Base-by-base conservation (phyloP, 176 grass and related monocot genomes). In the Themeda triandra region DNA sequence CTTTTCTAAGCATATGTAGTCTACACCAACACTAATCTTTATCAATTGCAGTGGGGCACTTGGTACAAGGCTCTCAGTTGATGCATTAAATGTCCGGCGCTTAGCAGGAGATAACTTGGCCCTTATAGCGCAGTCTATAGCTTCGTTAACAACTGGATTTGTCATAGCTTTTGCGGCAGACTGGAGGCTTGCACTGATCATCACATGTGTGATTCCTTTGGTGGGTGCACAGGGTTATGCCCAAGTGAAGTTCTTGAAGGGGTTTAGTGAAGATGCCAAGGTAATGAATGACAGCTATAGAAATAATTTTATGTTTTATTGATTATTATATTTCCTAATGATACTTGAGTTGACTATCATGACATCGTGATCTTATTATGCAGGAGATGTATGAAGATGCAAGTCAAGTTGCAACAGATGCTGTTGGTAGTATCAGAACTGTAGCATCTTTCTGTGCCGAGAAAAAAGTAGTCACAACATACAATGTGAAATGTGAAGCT, bases 1-100 rank as follows among this genome's bases (percentile, higher is more conserved):
- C 0, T 67, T 80, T 44, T 23, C 31, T 28, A 33, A 70, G 41
- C 33, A 58, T 58, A 45, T 65, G 56, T 58, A 14, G 32, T 88
- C 65, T 39, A 42, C 9, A 17, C 32, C 2, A 39, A 42, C 19
- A 17, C 36, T 80, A 63, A 73, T 32, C 29, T 30, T 91, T 67
- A 71, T 82, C n/a, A 35, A 17, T 80, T 81, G 66, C 68, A 97
- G 94, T 77, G 94, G 94, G 27, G 80, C 84, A 83, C 93, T 97
- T 80, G 94, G 92, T 77, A 91, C 94, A 56, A 85, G 84, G 86
- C 88, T 97, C 18, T 97, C 94, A 2, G 86, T 94, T 36, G 94
- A 94, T 78, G 94, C 92, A 29, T 76, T 90, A 63, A 94, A 87
- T 86, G 84, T 97, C 25, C 90, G 94, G 15, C 76, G 90, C 69